Evolutionary conservation across 2,329 filamentous ascomycete species (phyloP), one percentile per base, ranked within the genome.

Genomic region (Colletotrichum acutatum): DNA sequence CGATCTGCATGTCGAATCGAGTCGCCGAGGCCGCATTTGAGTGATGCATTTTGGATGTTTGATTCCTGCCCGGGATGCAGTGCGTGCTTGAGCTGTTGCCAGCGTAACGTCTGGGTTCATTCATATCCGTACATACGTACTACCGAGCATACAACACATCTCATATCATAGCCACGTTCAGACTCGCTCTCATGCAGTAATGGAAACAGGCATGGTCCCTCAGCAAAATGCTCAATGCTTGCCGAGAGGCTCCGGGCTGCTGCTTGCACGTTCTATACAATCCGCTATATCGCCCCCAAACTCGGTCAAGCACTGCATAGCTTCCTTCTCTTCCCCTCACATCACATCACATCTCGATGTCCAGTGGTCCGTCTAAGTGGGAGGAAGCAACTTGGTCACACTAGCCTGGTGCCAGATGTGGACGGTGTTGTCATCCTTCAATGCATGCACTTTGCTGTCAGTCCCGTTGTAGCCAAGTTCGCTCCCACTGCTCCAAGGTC

Each of bases 401-500:
- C 37, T 42, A 42, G 37, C 16, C 37, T 42, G 37, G 34, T 37
- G 26, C 58, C 34, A 49, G n/a, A 53, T 11, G 28, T 19, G 30
- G 61, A 37, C 49, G n/a, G 52, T 22, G 46, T 28, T 22, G 28
- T 37, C 52, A 54, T 65, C 22, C 28, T 56, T 56, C 32, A 19
- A 65, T 65, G 62, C 62, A 56, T 22, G 32, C 62, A 65, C 62
- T 65, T 65, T 56, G 52, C 62, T 65, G 62, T 65, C 52, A 65
- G 11, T 53, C 46, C 46, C 11, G n/a, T 34, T 53, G 59, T n/a
- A 49, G 59, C 46, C 37, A 49, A 37, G 58, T 49, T 30, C 42
- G 42, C 24, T 63, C 19, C 37, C 6, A 42, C 37, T 16, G 37
- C 37, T 42, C 16, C 52, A 52, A 64, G 49, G 49, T 56, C 61